Conservation (phyloP, 768 basidiomycete genomes). For the Suillus subaureus region DNA sequence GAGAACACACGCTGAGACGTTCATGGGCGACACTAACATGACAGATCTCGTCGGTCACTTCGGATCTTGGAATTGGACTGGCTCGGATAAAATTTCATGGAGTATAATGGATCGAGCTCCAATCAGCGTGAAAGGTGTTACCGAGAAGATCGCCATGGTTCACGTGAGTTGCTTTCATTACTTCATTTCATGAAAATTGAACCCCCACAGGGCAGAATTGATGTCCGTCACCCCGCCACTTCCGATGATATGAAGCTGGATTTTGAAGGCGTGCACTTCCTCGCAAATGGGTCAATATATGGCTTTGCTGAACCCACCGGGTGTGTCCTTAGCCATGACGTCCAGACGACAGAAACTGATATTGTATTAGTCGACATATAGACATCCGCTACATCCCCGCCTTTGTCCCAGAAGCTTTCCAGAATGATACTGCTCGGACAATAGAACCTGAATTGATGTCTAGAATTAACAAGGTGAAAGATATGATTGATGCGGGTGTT, state of each 20-base stretch:
- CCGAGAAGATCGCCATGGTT: constrained; percentile 56
- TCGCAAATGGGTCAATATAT: constrained; percentile 74
- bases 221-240: constrained; percentile 55
- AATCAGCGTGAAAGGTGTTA: constrained; percentile 36
- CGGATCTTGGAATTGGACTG: constrained; percentile 74
- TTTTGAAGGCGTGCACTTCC: constrained; percentile 77
- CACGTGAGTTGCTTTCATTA: constrained; percentile 52
- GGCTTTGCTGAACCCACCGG: constrained; percentile 67
- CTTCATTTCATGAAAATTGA: constrained; percentile 10
- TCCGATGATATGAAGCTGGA: constrained; percentile 66
- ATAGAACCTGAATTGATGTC: constrained; percentile 62
- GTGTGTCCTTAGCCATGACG: constrained; percentile 38
- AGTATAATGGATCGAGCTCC: constrained; percentile 66
- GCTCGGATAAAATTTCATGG: constrained; percentile 60
- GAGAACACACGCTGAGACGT: constrained; percentile 50
- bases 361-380: constrained; percentile 46
- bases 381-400: constrained; percentile 71
- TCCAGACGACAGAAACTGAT: background rate
- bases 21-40: constrained; percentile 51
- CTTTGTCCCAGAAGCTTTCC: constrained; percentile 56
- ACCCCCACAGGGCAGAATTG: constrained; percentile 62
- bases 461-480: constrained; percentile 59
- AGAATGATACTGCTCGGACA: constrained; percentile 60
- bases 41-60: constrained; percentile 50
- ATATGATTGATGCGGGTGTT: constrained; percentile 66